These are phyloP conservation scores for Oryza brachyantha DNA, from an alignment of 176 grass and related monocot species.

Conservation along the genomic window DNA sequence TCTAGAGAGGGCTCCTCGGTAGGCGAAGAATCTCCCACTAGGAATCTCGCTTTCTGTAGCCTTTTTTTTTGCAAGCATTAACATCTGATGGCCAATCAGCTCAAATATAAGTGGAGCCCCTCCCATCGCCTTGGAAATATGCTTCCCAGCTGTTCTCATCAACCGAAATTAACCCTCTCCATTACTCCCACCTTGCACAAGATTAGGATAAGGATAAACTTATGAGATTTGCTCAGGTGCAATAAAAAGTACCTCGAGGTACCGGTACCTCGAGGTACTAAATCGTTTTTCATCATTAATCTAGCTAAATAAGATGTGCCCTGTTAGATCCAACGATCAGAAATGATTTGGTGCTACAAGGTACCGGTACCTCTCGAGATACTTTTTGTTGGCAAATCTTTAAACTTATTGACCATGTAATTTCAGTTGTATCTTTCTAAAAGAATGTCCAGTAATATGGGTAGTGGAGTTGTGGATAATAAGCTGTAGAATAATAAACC, in stretches of 20 bases:
- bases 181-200: neutral
- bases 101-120: neutral
- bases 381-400: too few species aligned
- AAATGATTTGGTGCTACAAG: too few species aligned
- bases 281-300: too few species aligned
- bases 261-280: too few species aligned
- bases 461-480: too few species aligned
- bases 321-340: too few species aligned
- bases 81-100: neutral
- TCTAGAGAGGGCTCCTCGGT: constrained; percentile 1
- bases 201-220: neutral
- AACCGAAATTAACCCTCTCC: neutral
- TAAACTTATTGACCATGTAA: neutral
- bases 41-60: constrained; percentile 18
- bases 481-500: too few species aligned
- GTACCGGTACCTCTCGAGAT: too few species aligned
- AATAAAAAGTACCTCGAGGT: too few species aligned
- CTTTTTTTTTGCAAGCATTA: constrained; percentile 13
- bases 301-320: too few species aligned
- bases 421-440: neutral
- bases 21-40: neutral
- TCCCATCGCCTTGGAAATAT: neutral
- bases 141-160: neutral
- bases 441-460: too few species aligned
- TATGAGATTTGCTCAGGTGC: too few species aligned